Evolutionary conservation across 495 filamentous ascomycete species (phyloP), one percentile per base, ranked within the genome.

Genomic region (Aspergillus biplanus): DNA sequence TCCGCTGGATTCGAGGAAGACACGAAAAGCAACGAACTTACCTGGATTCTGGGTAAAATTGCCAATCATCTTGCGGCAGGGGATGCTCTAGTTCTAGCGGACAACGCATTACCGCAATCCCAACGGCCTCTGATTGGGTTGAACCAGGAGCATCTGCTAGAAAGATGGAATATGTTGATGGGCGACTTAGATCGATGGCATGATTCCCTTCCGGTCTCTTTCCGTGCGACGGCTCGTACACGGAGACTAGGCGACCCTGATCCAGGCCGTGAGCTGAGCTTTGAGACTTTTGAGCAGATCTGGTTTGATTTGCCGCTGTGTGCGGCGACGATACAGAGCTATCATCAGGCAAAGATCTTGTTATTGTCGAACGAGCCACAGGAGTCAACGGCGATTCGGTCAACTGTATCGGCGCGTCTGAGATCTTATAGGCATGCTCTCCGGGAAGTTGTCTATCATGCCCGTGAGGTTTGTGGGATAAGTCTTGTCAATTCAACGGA

Each of bases 381-480:
- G n/a, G 67, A 72, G 42, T 69, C 70, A 16, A 72, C 70, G 1
- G 70, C 67, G 11, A 68, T 70, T 55, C 55, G 66, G 27, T 70
- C 67, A 9, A 70, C 70, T 4, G 67, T 72, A 6, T 62, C 70
- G 11, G 49, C 67, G 15, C 63, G 70, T 33, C n/a, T 72, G 34
- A 63, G 62, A 48, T 66, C 63, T 4, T 72, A 70, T 35, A 63
- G 66, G n/a, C 34, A 67, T 59, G 50, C 56, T 3, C 33, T 64
- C 8, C 9, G 39, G 7, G 33, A 16, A 33, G 67, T 61, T 0
- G 16, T 64, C 4, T 47, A 57, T 15, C 67, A 72, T 62, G 63
- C 65, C 2, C 42, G 67, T 4, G 58, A 69, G 31, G 63, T 67
- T 5, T 72, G 69, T 54, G 65, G 69, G 1, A 69, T 72, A 13